phyloP scores from a whole-genome alignment of 306 rosid species.

The Arachis hypogaea region DNA sequence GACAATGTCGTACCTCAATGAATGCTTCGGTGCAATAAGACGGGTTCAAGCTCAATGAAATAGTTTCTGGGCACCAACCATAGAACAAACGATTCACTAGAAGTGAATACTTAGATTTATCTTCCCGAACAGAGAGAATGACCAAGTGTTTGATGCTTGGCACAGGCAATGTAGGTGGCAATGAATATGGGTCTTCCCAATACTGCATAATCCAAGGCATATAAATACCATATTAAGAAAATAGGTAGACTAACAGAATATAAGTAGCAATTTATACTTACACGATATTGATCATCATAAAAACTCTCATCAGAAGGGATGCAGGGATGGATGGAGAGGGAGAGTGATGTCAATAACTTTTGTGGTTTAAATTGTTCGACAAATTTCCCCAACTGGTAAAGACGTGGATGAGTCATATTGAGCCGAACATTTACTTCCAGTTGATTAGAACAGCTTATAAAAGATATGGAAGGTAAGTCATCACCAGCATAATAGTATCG shows the following conservation, averaged over 20 bases:
- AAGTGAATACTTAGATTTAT: background rate
- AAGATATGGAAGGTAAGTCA: slow-evolving; percentile 14
- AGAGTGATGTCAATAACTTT: slow-evolving; percentile 7
- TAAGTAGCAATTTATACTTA: slow-evolving; percentile 8
- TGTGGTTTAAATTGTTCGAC: slow-evolving; percentile 35
- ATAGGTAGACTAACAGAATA: background rate
- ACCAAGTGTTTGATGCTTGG: slow-evolving; percentile 34
- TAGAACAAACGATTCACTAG: slow-evolving; percentile 20
- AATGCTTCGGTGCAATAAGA: background rate
- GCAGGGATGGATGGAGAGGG: background rate
- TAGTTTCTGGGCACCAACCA: slow-evolving; percentile 21
- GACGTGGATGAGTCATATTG: background rate
- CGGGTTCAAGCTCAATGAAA: background rate
- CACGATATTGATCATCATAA: no score
- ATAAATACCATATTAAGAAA: background rate
- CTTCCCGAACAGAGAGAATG: background rate
- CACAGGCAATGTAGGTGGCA: slow-evolving; percentile 1
- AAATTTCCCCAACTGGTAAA: background rate
- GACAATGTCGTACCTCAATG: slow-evolving; percentile 30
- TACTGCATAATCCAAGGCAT: no score
- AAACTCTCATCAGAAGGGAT: no score
- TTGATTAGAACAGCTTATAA: slow-evolving; percentile 28
- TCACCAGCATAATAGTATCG: background rate
- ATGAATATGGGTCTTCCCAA: background rate
- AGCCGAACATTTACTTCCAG: slow-evolving; percentile 23